Base-by-base conservation (phyloP, 2,329 filamentous ascomycete genomes). In the Arthrocladium fulminans region DNA sequence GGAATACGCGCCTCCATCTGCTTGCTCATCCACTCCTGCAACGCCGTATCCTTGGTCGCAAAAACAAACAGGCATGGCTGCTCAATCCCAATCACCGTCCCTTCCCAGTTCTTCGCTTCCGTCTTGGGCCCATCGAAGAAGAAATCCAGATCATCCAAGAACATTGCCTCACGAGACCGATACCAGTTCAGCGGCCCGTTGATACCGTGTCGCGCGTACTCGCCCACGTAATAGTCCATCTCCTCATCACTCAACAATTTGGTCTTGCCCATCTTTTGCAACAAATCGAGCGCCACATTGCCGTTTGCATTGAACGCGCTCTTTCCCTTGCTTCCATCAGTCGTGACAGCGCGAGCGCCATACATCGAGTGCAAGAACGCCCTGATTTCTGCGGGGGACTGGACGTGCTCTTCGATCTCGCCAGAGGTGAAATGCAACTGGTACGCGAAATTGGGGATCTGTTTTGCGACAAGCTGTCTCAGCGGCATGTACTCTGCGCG, bases 111-210 rank as follows among this genome's bases (percentile, higher is more conserved):
- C 22, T 13, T 41, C 19, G n/a, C 32, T 43, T 29, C 39, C 8
- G 51, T 52, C 3, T 38, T 24, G 20, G 47, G 51, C 15, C n/a
- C 42, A 34, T 44, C 49, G 35, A 56, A 55, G 49, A 55, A 52
- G 25, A 59, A 70, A 65, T 59, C 59, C 50, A 68, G 63, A 51
- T 96, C 92, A 54, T 96, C 87, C 34, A 86, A 76, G 62, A 74
- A 85, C 66, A 94, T 95, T 54, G 83, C 65, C 63, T 77, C 70
- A 17, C 78, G 73, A 2, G 78, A 84, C 37, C 88, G 81, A 69
- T 98, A 98, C 86, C 88, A 96, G 67, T 89, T 92, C 51, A 88
- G 71, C 13, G 88, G 86, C 0, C 88, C 88, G 55, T 82, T 79
- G 55, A 97, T 66, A 39, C 88, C 87, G 60, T 82, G 77, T 35